A percentile compares a stretch with the other conserved stretches of the same genome.
phyloP scores from a whole-genome alignment of 345 rosid genomes.

The Linum lewisii region DNA sequence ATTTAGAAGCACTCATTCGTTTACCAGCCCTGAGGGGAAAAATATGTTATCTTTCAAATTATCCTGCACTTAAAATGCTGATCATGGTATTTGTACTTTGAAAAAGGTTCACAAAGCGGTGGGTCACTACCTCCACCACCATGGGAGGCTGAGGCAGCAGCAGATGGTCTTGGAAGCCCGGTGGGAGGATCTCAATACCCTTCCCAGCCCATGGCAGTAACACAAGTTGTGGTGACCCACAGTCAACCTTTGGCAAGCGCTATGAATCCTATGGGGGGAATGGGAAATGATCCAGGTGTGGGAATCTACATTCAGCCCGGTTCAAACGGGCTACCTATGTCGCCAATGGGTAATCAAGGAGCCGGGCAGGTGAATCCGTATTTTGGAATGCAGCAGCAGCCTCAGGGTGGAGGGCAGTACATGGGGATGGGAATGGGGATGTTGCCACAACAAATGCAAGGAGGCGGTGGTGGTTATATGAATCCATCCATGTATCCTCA shows the following conservation, averaged over 20 bases:
- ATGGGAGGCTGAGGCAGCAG: slow-evolving; percentile 8
- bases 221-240: slow-evolving; percentile 3
- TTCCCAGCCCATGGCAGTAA: background rate
- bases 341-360: slow-evolving; percentile 17
- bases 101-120: slow-evolving; percentile 1
- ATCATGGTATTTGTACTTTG: background rate
- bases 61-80: background rate
- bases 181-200: slow-evolving; percentile 2
- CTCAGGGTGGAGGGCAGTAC: slow-evolving; percentile 42
- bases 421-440: slow-evolving; percentile 63
- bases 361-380: slow-evolving; percentile 29
- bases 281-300: slow-evolving; percentile 40
- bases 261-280: slow-evolving; percentile 34
- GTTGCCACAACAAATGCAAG: slow-evolving; percentile 27
- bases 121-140: slow-evolving; percentile 10
- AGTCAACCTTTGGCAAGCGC: slow-evolving; percentile 32
- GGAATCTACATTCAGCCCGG: slow-evolving; percentile 63
- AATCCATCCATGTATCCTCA: background rate
- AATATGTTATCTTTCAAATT: background rate
- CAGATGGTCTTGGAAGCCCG: background rate
- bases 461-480: no score
- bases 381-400: slow-evolving; percentile 35
- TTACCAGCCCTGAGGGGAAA: background rate
- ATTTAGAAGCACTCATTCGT: no score
- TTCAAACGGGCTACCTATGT: slow-evolving; percentile 18